Percentiles rank a stretch among this genome's conserved stretches.
phyloP scores from a whole-genome alignment of 305 asterid species.

The Fraxinus albicans region DNA sequence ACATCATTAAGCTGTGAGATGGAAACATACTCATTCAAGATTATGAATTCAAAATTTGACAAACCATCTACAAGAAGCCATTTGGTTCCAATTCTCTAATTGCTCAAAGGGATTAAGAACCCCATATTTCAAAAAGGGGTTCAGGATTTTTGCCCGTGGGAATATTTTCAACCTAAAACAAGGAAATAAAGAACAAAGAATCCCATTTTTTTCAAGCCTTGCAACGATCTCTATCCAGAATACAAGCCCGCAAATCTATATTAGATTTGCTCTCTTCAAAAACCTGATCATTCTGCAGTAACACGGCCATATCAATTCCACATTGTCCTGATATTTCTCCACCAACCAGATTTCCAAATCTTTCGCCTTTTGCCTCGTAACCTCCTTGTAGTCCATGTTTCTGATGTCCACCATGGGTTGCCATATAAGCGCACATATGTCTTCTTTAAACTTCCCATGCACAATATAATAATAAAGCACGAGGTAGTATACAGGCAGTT shows the following conservation, averaged over 20 bases:
- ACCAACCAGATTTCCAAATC: conserved; percentile 42
- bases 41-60: conserved; percentile 1
- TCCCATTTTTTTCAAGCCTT: conserved; percentile 6
- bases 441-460: conserved; percentile 63
- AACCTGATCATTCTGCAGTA: conserved; percentile 81
- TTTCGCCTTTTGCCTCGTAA: conserved; percentile 34
- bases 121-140: conserved; percentile 36
- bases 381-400: conserved; percentile 46
- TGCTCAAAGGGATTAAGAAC: conserved; percentile 17
- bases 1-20: neutral
- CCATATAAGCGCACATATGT: conserved; percentile 36
- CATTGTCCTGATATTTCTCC: conserved; percentile 68
- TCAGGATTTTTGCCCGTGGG: conserved; percentile 15
- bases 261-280: conserved; percentile 78
- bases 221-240: neutral
- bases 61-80: conserved; percentile 8
- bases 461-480: conserved; percentile 41
- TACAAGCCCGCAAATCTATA: conserved; percentile 32
- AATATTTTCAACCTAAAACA: conserved; percentile 29
- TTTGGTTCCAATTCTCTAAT: conserved; percentile 11
- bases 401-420: conserved; percentile 55
- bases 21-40: conserved; percentile 18
- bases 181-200: neutral
- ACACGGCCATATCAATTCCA: conserved; percentile 83
- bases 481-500: conserved; percentile 46